Conservation (phyloP, 2,329 filamentous ascomycete genomes). For the Cryphonectria radicalis region DNA sequence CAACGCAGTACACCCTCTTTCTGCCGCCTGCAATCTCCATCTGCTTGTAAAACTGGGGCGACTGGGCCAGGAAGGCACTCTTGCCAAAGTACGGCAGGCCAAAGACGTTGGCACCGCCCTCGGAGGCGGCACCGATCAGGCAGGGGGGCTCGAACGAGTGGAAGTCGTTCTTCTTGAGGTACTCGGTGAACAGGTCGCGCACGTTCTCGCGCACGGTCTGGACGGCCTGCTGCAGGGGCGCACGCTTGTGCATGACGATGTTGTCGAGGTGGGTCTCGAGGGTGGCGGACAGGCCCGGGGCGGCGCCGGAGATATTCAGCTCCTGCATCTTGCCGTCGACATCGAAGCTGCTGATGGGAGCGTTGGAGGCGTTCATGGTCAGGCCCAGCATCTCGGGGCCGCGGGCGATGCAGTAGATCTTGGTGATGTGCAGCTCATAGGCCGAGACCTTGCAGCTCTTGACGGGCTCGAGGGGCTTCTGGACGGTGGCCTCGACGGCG, state of each 20-base stretch:
- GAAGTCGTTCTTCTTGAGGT: constrained; percentile 75
- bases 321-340: constrained; percentile 53
- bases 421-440: constrained; percentile 86
- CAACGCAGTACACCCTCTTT: constrained; percentile 77
- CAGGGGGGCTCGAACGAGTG: constrained; percentile 88
- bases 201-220: constrained; percentile 41
- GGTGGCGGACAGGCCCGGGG: constrained; percentile 67
- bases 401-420: constrained; percentile 76
- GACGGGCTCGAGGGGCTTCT: constrained; percentile 83
- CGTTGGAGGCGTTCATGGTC: constrained; percentile 59
- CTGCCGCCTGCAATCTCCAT: constrained; percentile 80
- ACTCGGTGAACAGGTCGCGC: constrained; percentile 52
- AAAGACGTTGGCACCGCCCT: constrained; percentile 93
- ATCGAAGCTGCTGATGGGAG: constrained; percentile 62
- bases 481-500: constrained; percentile 76
- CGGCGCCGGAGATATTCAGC: constrained; percentile 41
- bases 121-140: constrained; percentile 85
- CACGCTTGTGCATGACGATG: constrained; percentile 88
- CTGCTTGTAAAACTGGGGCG: constrained; percentile 87
- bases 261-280: constrained; percentile 89
- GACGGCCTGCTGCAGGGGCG: constrained; percentile 88
- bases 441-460: constrained; percentile 82
- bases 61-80: constrained; percentile 79
- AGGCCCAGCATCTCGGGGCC: constrained; percentile 62
- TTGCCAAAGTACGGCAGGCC: constrained; percentile 86